Evolutionary conservation across 2,329 filamentous ascomycete species (phyloP), one percentile per base, ranked within the genome.

Genomic region (Cercospora zeae-maydis): DNA sequence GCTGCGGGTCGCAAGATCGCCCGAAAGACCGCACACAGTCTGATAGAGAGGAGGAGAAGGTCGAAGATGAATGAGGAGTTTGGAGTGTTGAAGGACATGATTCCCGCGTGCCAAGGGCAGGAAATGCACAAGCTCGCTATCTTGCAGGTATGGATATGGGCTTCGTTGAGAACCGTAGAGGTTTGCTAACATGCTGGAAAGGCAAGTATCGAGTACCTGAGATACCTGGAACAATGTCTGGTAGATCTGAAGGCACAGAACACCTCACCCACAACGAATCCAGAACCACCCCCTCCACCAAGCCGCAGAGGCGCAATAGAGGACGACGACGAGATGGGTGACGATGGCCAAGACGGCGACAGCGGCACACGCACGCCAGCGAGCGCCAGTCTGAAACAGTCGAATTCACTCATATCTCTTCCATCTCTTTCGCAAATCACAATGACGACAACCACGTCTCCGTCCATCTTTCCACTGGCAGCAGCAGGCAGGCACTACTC

Each of bases 21-120:
- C 5, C 85, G 95, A 68, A 98, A 97, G 79, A 98, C 93, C 1
- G 95, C 95, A 10, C 95, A 99, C 74, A 97, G 92, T 72, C 79
- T 98, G 68, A 99, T 98, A 70, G 95, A 99, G 79, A 83, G 95
- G 51, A 82, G 93, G 62, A 82, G 95, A 71, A 83, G 95, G 66
- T 96, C 91, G 11, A 99, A 98, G 81, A 99, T 98, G 93, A 98
- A 99, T 70, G 93, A 98, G 75, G 95, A 98, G 78, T 98, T 98
- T 79, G 90, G 87, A 1, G 89, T 96, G 14, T 79, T 98, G 68
- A 98, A 98, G 78, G 86, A 89, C 71, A 92, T 99, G 90, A 96
- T 98, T 62, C 95, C 95, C 0, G 93, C 95, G 1, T 98, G 95
- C 76, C 87, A 85, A n/a, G 93, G 92, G 6, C 85, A 88, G 69